Base-by-base conservation (phyloP, 1,284 basidiomycete genomes). In the Ganoderma lucidum region DNA sequence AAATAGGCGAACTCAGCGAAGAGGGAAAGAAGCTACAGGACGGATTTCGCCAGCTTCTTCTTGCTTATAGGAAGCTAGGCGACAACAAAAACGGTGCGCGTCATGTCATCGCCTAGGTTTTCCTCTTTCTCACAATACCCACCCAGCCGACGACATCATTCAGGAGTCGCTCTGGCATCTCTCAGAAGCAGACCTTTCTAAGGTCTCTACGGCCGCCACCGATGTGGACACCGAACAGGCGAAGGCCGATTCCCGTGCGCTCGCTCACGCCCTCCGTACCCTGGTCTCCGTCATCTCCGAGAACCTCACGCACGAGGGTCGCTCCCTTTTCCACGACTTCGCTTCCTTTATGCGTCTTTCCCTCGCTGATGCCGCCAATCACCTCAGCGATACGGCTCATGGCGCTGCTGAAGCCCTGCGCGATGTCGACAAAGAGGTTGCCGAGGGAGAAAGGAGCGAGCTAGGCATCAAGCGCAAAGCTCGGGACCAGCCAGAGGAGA, bases 151-250 rank as follows among this genome's bases (percentile, higher is more conserved):
- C 66, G 85, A 90, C 72, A 72, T 88, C 60, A 75, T 92, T 6
- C 91, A 92, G 74, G 81, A 89, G 66, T 87, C 87, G 9, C 77
- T 92, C 28, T 91, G 86, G 86, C 87, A 90, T 70, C 79, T 92
- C 35, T 81, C 84, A 0, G 81, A 88, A 72, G 86, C 83, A 30
- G 86, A 90, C 67, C 70, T 85, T 44, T 76, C 82, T 6, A 75
- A 80, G 0, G 81, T 85, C 9, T 78, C 77, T 12, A 75, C 81
- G 15, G 73, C 76, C 64, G 67, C 72, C 42, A 69, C 79, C 42
- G 75, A 77, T 19, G 75, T 83, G 51, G 78, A 86, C 64, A 78
- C 81, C 8, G 83, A 86, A 39, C 82, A 87, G 61, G 87, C 84
- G 0, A 76, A 82, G 0, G 77, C 80, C 0, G 91, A 93, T 65